Conservation (phyloP, 2,329 filamentous ascomycete genomes). For the Leptographium lundbergii region DNA sequence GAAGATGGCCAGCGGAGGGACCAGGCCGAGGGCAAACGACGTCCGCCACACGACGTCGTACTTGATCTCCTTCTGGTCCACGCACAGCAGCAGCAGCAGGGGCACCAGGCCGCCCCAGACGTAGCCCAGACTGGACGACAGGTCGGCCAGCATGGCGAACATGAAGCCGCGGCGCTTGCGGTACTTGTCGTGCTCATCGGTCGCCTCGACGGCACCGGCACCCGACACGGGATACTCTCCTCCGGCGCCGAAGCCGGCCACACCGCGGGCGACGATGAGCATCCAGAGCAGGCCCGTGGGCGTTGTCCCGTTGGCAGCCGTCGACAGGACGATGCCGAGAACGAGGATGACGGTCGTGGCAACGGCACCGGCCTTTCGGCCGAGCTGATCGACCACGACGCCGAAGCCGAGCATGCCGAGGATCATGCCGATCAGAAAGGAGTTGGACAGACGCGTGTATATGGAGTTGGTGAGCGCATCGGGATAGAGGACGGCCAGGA, state of each 20-base stretch:
- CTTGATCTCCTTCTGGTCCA: neutral
- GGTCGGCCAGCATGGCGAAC: conserved; percentile 39
- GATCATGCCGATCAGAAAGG: conserved; percentile 42
- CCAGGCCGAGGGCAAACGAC: conserved; percentile 34
- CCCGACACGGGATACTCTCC: conserved; percentile 10
- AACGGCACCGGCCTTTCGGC: conserved; percentile 34
- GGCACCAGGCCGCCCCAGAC: conserved; percentile 31
- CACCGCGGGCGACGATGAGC: conserved; percentile 29
- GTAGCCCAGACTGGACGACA: conserved; percentile 32
- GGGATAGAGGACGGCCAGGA: conserved; percentile 28
- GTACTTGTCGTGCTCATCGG: neutral
- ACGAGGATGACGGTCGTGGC: conserved; percentile 31
- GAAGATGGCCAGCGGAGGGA: conserved; percentile 36
- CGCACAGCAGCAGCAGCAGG: conserved; percentile 2
- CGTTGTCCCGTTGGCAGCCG: conserved; percentile 28
- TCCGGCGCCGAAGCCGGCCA: conserved; percentile 31
- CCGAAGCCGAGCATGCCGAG: conserved; percentile 43
- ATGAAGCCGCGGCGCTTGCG: conserved; percentile 24
- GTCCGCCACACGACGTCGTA: conserved; percentile 33
- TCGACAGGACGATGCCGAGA: conserved; percentile 29
- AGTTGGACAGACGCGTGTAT: conserved; percentile 39
- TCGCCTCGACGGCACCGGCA: neutral
- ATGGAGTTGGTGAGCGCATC: conserved; percentile 28
- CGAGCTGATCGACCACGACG: conserved; percentile 33
- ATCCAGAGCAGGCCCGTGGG: conserved; percentile 35